Percentiles rank a stretch among this genome's conserved stretches.
These are phyloP conservation scores for Paramecium octaurelia DNA, from an alignment of 73 alveolate species.

Conservation along the genomic window DNA sequence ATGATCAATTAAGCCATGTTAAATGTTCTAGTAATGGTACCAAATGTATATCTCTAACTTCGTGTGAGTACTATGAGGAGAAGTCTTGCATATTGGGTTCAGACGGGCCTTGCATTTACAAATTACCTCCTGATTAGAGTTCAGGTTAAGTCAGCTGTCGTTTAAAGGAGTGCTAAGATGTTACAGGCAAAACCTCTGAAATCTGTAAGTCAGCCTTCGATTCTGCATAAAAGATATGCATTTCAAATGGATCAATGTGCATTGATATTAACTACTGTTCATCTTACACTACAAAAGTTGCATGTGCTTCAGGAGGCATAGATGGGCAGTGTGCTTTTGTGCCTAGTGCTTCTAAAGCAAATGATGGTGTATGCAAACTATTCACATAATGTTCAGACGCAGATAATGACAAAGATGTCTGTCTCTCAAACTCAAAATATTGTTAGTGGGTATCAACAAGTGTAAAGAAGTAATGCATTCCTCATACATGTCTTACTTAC, in stretches of 20 bases:
- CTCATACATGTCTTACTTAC: neutral
- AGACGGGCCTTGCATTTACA: neutral
- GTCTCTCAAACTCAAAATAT: neutral
- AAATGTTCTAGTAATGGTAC: constrained; percentile 19
- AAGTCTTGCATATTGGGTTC: neutral
- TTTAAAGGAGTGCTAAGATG: neutral
- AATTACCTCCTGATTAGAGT: neutral
- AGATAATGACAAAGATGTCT: neutral
- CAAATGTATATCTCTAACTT: neutral
- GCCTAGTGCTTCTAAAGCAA: neutral
- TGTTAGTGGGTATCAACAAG: neutral
- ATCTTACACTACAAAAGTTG: neutral
- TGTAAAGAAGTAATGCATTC: neutral
- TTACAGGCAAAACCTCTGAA: neutral
- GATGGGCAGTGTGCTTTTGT: neutral
- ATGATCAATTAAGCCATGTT: neutral
- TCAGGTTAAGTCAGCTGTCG: neutral
- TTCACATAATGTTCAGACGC: neutral
- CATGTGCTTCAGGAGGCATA: constrained; percentile 10
- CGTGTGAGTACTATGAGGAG: neutral
- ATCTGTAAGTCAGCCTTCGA: neutral
- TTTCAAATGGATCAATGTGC: neutral
- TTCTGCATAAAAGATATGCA: neutral
- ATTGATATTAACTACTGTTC: neutral
- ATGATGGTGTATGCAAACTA: neutral